Conservation (phyloP, 768 basidiomycete genomes). For the Suillus clintonianus region DNA sequence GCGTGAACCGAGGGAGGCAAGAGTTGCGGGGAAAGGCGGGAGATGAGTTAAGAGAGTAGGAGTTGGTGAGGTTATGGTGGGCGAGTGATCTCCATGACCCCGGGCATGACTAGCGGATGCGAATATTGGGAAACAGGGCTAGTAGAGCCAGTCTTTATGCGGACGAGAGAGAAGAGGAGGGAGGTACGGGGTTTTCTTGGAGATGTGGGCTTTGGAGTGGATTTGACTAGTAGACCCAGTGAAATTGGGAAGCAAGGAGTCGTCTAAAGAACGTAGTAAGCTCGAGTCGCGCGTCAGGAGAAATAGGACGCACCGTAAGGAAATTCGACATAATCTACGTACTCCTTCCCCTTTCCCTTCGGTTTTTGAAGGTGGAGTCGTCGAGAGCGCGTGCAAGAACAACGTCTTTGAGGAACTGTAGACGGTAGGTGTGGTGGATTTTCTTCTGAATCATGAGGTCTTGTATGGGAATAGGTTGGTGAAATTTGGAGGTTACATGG, state of each 20-base stretch:
- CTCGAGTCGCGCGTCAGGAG: background rate
- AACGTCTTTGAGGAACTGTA: slow-evolving; percentile 97
- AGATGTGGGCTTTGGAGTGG: background rate
- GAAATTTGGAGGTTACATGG: slow-evolving; percentile 77
- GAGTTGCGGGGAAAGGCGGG: slow-evolving; percentile 66
- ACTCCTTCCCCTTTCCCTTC: too few relatives aligned
- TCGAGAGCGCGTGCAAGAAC: slow-evolving; percentile 93
- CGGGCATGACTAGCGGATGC: slow-evolving; percentile 52
- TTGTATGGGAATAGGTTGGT: slow-evolving; percentile 84
- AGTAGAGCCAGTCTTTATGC: slow-evolving; percentile 38
- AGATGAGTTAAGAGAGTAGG: slow-evolving; percentile 16
- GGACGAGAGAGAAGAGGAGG: slow-evolving; percentile 43
- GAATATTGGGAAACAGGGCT: slow-evolving; percentile 33
- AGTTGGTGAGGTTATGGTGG: slow-evolving; percentile 34
- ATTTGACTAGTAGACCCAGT: slow-evolving; percentile 13
- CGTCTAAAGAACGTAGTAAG: slow-evolving; percentile 15
- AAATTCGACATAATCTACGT: too few relatives aligned
- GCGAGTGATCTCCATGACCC: slow-evolving; percentile 73
- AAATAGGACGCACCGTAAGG: too few relatives aligned
- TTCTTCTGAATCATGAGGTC: slow-evolving; percentile 75
- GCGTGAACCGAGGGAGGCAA: slow-evolving; percentile 51
- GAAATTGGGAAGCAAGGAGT: slow-evolving; percentile 14
- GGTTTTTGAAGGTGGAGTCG: slow-evolving; percentile 77
- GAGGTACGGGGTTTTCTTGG: slow-evolving; percentile 42
- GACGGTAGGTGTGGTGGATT: slow-evolving; percentile 97